phyloP scores from a whole-genome alignment of 176 grass and related monocot genomes.

The Metroxylon sagu region DNA sequence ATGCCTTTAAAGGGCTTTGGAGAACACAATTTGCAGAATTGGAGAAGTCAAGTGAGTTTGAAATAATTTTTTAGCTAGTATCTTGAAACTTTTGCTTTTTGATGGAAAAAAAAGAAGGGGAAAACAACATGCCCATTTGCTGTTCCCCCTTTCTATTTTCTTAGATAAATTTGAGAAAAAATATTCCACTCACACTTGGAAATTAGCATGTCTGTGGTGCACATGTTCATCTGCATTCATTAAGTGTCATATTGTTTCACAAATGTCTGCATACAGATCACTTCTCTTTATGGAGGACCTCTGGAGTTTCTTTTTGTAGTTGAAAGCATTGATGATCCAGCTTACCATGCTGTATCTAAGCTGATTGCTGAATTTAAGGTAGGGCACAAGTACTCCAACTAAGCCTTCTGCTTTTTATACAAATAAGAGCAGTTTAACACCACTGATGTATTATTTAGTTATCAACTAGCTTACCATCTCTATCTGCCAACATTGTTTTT shows the following conservation, averaged over 20 bases:
- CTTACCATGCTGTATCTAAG: slow-evolving; percentile 65
- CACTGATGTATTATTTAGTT: too few species aligned
- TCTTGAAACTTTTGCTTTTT: too few species aligned
- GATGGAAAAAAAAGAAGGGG: too few species aligned
- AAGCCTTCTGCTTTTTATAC: too few species aligned
- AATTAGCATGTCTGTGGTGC: too few species aligned
- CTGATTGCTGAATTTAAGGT: slow-evolving; percentile 85
- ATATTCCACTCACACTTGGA: too few species aligned
- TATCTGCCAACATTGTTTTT: too few species aligned
- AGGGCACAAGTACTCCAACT: background rate
- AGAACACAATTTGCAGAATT: slow-evolving; percentile 98
- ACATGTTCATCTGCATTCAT: background rate
- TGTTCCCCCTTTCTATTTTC: too few species aligned
- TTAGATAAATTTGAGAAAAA: too few species aligned
- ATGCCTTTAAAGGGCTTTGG: slow-evolving; percentile 99
- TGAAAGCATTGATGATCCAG: slow-evolving; percentile 82
- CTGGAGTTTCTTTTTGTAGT: slow-evolving; percentile 88
- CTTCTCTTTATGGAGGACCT: slow-evolving; percentile 96
- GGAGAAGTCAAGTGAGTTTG: slow-evolving; percentile 75
- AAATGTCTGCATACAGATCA: slow-evolving; percentile 58
- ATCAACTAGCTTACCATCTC: too few species aligned
- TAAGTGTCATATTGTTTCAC: slow-evolving; percentile 2
- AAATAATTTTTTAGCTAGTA: background rate
- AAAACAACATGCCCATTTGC: too few species aligned
- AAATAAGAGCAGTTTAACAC: too few species aligned